Percentiles rank a stretch among this genome's conserved stretches.
These are phyloP conservation scores for Xylaria flabelliformis DNA, from an alignment of 495 filamentous ascomycete genomes.

Conservation along the genomic window DNA sequence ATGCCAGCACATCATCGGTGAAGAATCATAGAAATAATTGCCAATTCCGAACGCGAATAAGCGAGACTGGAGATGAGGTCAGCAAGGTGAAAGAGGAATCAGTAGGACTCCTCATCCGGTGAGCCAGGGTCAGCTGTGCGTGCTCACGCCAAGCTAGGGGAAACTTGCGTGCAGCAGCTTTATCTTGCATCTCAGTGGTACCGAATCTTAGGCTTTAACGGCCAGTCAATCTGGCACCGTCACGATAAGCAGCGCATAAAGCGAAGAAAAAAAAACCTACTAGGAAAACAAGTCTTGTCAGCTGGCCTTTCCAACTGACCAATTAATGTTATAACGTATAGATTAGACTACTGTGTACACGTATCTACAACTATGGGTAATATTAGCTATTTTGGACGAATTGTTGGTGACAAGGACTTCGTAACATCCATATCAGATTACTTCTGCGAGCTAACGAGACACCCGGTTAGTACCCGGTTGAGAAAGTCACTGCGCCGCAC, in stretches of 20 bases:
- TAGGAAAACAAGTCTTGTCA: slow-evolving; percentile 5
- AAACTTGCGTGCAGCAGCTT: slow-evolving; percentile 25
- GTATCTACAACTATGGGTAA: not conserved
- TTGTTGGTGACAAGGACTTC: not conserved
- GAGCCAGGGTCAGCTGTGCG: not conserved
- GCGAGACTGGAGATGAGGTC: slow-evolving; percentile 23
- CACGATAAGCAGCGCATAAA: slow-evolving; percentile 9
- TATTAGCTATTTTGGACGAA: not conserved
- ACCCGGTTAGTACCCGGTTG: not conserved
- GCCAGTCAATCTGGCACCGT: slow-evolving; percentile 1
- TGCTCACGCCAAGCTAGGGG: slow-evolving; percentile 15
- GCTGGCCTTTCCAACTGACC: not conserved
- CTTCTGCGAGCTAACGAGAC: not conserved
- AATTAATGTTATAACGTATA: not conserved
- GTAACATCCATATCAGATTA: slow-evolving; percentile 9
- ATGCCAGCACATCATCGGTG: not conserved
- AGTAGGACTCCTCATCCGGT: not conserved
- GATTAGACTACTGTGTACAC: not conserved
- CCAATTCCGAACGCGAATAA: slow-evolving; percentile 4
- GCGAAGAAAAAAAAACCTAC: not conserved
- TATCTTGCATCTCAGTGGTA: slow-evolving; percentile 22
- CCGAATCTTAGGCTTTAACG: not conserved
- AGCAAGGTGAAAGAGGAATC: slow-evolving; percentile 4
- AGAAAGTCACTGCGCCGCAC: slow-evolving; percentile 1
- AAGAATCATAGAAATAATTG: slow-evolving; percentile 15